Evolutionary conservation across 1,139 yeast species (phyloP).

Genomic region (Blastobotrys raffinosifermentans): DNA sequence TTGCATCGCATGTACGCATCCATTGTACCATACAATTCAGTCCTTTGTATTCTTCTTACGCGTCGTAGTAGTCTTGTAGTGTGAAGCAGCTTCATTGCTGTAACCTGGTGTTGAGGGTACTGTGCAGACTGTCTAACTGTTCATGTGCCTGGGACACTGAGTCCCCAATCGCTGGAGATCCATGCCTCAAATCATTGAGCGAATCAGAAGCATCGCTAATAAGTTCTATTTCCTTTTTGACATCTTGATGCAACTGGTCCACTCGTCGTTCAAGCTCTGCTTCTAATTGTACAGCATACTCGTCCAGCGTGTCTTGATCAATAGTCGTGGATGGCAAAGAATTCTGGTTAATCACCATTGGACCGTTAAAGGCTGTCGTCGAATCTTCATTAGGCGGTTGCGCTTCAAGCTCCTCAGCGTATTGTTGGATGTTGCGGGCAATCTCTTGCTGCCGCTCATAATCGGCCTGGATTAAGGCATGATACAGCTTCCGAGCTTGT

Average conservation of each 20-base stretch:
- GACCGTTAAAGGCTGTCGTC: no score
- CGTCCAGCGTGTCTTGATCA: conserved; percentile 10
- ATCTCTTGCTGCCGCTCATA: conserved; percentile 13
- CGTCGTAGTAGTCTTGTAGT: no score
- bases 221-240: conserved; percentile 3
- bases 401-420: no score
- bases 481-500: conserved; percentile 12
- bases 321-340: not conserved
- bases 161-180: conserved; percentile 2
- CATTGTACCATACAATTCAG: no score
- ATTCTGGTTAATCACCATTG: not conserved
- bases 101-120: not conserved
- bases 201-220: conserved; percentile 8
- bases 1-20: no score
- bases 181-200: conserved; percentile 13
- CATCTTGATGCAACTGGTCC: conserved; percentile 1
- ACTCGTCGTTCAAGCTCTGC: conserved; percentile 7
- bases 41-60: no score
- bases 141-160: not conserved
- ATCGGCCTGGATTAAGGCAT: conserved; percentile 13
- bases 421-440: conserved; percentile 10
- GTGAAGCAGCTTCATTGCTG: not conserved
- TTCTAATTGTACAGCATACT: conserved; percentile 8
- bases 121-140: not conserved
- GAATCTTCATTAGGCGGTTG: no score